These are phyloP conservation scores for Monosporozyma solicola DNA, from an alignment of 805 yeast genomes.

Conservation along the genomic window DNA sequence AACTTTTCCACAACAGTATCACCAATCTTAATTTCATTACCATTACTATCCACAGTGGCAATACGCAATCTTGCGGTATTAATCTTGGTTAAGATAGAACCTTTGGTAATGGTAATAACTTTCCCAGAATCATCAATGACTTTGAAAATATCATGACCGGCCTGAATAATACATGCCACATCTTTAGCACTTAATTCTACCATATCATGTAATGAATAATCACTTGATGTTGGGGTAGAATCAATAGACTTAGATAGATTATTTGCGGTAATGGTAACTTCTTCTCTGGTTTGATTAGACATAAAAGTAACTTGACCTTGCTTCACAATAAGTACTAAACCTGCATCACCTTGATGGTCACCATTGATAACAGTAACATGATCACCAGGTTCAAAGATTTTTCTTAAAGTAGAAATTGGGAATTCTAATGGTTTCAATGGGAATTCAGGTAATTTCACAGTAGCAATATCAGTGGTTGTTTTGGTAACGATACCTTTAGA, in stretches of 20 bases:
- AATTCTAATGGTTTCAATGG: constrained; percentile 56
- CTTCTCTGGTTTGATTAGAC: constrained; percentile 81
- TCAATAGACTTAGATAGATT: constrained; percentile 89
- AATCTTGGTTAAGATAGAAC: constrained; percentile 73
- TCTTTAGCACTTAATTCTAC: constrained; percentile 78
- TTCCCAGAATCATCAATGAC: constrained; percentile 79
- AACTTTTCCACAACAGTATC: constrained; percentile 82
- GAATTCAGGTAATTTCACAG: constrained; percentile 42
- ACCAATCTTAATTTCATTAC: constrained; percentile 78
- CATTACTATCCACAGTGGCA: constrained; percentile 80
- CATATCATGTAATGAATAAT: constrained; percentile 79
- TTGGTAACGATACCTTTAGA: constrained; percentile 69
- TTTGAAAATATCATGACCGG: constrained; percentile 79
- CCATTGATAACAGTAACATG: constrained; percentile 91
- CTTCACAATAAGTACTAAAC: constrained; percentile 75
- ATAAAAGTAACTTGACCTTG: constrained; percentile 84
- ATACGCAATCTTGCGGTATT: constrained; percentile 62
- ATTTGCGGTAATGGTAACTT: constrained; percentile 86
- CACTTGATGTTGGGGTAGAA: constrained; percentile 63
- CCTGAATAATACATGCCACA: constrained; percentile 83
- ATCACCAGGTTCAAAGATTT: constrained; percentile 83
- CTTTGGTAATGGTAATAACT: constrained; percentile 59
- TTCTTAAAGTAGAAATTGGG: constrained; percentile 73
- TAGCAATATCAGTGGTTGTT: constrained; percentile 54
- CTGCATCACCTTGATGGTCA: constrained; percentile 87